Conservation (phyloP, 2,329 filamentous ascomycete species). For the Laburnicola sp. region DNA sequence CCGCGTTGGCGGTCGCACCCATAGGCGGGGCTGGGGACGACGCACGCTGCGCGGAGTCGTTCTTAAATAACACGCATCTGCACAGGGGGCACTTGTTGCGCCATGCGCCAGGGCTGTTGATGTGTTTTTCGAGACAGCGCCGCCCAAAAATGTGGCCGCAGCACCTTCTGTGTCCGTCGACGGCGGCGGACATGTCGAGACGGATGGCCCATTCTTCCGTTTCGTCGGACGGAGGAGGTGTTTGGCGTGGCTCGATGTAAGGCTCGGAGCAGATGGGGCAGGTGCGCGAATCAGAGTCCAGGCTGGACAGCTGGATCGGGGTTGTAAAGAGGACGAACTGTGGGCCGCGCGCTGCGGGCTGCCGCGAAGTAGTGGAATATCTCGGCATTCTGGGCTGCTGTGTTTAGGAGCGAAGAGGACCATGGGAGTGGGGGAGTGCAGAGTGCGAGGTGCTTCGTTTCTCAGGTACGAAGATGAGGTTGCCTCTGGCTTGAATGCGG, state of each 20-base stretch:
- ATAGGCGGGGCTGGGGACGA: background rate
- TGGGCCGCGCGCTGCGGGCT: too few relatives aligned
- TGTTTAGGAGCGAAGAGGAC: too few relatives aligned
- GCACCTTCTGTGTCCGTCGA: background rate
- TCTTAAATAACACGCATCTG: background rate
- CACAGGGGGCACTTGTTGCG: conserved; percentile 11
- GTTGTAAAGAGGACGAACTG: conserved; percentile 9
- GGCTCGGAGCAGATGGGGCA: conserved; percentile 13
- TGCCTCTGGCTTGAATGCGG: too few relatives aligned
- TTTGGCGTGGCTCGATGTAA: conserved; percentile 1
- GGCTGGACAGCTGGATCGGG: background rate
- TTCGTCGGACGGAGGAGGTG: background rate
- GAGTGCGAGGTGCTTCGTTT: too few relatives aligned
- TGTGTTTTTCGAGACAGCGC: conserved; percentile 5
- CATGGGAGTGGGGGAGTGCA: too few relatives aligned
- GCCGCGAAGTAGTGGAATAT: too few relatives aligned
- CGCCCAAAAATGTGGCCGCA: conserved; percentile 11
- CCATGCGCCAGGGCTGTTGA: conserved; percentile 6
- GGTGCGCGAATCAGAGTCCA: background rate
- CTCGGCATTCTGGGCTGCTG: too few relatives aligned
- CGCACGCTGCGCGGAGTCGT: too few relatives aligned
- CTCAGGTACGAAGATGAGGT: too few relatives aligned
- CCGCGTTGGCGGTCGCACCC: background rate
- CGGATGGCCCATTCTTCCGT: conserved; percentile 9
- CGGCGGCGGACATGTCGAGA: conserved; percentile 7